Conservation (phyloP, 176 grass and related monocot species). For the Carex scoparia region DNA sequence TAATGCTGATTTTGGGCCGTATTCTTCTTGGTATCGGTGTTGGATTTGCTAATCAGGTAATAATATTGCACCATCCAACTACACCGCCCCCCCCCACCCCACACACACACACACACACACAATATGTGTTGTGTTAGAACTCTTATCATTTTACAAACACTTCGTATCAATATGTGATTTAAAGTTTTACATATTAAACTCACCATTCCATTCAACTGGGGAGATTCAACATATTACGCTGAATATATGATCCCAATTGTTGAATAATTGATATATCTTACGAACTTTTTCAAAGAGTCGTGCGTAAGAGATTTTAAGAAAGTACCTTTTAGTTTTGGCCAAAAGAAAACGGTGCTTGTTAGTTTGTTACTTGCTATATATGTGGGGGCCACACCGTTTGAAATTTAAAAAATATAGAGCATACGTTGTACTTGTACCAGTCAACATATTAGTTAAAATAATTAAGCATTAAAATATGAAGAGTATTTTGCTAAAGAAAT, state of each 20-base stretch:
- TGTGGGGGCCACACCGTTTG: background rate
- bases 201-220: background rate
- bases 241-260: background rate
- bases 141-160: background rate
- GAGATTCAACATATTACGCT: background rate
- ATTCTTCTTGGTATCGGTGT: constrained; percentile 49
- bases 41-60: constrained; percentile 50
- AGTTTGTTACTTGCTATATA: background rate
- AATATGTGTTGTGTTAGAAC: background rate
- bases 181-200: background rate
- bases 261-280: background rate
- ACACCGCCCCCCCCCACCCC: background rate
- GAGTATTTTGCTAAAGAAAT: background rate
- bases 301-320: background rate
- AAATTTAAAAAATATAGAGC: background rate
- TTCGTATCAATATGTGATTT: background rate
- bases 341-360: background rate
- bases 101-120: no score
- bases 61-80: background rate
- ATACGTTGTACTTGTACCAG: no score
- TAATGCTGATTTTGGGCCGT: constrained; percentile 46
- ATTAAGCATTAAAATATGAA: no score
- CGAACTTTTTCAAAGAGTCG: background rate
- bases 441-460: no score
- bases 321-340: background rate